Evolutionary conservation across 1,284 basidiomycete genomes (phyloP), one percentile per base, ranked within the genome.

Genomic region (Sporisorium iseilematis-ciliati): DNA sequence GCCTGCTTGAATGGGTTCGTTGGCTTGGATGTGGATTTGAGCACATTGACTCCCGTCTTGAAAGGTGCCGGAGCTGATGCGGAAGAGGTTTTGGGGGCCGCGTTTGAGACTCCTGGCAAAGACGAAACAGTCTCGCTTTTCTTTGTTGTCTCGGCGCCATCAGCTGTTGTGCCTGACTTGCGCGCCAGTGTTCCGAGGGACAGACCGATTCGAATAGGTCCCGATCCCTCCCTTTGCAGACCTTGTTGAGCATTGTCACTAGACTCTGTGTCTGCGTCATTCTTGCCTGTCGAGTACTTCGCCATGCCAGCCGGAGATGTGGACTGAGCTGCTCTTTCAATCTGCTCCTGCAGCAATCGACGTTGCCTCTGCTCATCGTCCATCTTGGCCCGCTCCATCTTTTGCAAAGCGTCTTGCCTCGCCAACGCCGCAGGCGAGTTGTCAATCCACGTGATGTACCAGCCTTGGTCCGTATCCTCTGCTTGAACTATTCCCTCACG

Each of bases 381-480:
- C 85, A 91, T 91, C 55, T 93, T 92, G 35, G 91, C 90, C 8
- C 95, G 89, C 81, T 99, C 95, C 87, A 96, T 95, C 88, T 97
- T 97, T 90, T 35, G 94, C 92, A 86, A 93, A 92, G 90, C 95
- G 86, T 71, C 92, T 86, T 92, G 92, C 87, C 95, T 92, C 7
- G 93, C 93, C 33, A 98, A 88, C 4, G 97, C 95, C 79, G 94
- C 93, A 2, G 97, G 95, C 61, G 92, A 92, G 85, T 90, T 97
- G 86, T 99, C 97, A 67, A 99, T 92, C 96, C 97, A 99, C 43
- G 91, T 90, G 77, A 99, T 89, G 86, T 94, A 98, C 91, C 94
- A 95, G 3, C 95, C 96, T 87, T 97, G 95, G 87, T 98, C 96
- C 53, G 94, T 97, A 87, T 99, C 96, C 84, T 99, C 96, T 23